phyloP scores from a whole-genome alignment of 306 rosid genomes.

The Vigna radiata region DNA sequence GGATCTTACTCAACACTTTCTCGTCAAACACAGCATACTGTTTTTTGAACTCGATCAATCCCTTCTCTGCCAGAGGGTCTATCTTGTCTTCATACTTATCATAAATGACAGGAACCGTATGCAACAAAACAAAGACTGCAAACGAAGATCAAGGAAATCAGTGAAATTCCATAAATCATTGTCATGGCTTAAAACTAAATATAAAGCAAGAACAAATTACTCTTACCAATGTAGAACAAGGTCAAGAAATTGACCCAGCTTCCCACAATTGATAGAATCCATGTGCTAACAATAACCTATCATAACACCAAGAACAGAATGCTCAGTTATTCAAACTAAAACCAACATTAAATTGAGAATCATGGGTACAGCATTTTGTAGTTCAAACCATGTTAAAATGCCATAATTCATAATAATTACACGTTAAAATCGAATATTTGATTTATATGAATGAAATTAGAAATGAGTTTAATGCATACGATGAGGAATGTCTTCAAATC shows the following conservation, averaged over 20 bases:
- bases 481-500: constrained; percentile 82
- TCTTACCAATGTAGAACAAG: constrained; percentile 80
- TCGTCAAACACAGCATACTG: constrained; percentile 75
- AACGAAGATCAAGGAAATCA: constrained; percentile 22
- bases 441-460: constrained; percentile 5
- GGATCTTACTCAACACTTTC: constrained; percentile 77
- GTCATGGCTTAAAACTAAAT: neutral
- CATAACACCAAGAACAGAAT: constrained; percentile 16
- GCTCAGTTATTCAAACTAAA: constrained; percentile 16
- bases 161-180: neutral
- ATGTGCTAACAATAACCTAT: constrained; percentile 78
- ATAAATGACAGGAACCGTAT: constrained; percentile 77
- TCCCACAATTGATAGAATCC: constrained; percentile 81
- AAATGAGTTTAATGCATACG: constrained; percentile 52
- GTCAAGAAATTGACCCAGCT: constrained; percentile 86
- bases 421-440: neutral
- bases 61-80: constrained; percentile 77
- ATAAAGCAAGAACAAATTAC: neutral
- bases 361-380: neutral
- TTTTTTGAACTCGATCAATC: constrained; percentile 64
- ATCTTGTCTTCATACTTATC: constrained; percentile 76
- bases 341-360: constrained; percentile 1
- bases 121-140: constrained; percentile 81
- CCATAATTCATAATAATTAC: neutral
- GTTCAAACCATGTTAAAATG: neutral